Evolutionary conservation across 768 basidiomycete genomes (phyloP).

Genomic region (Russula brevipes): DNA sequence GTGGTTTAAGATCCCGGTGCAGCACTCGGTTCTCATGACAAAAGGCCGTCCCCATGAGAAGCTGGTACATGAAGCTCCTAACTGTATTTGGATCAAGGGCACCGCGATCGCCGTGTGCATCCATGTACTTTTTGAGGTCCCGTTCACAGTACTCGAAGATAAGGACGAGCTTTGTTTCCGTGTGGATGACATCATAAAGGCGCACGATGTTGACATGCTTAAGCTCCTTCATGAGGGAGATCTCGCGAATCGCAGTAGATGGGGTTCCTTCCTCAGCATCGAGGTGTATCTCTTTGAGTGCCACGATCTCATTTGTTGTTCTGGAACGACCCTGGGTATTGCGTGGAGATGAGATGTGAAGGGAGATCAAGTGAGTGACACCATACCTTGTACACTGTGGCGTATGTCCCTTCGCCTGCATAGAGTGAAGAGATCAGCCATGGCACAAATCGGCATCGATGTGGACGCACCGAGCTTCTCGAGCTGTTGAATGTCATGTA

Average conservation of each 20-base stretch:
- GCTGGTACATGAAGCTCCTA: constrained; percentile 96
- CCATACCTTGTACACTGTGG: constrained; percentile 91
- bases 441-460: background rate
- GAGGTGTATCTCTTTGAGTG: constrained; percentile 97
- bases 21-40: constrained; percentile 98
- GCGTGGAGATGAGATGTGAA: constrained; percentile 3
- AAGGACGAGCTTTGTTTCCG: constrained; percentile 94
- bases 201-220: constrained; percentile 99
- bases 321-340: constrained; percentile 78
- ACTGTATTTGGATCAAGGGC: constrained; percentile 85
- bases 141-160: constrained; percentile 99
- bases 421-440: background rate
- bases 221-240: constrained; percentile 98
- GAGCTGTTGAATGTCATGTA: constrained; percentile 41
- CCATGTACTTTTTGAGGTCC: constrained; percentile 99
- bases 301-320: constrained; percentile 98
- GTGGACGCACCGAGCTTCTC: constrained; percentile 71
- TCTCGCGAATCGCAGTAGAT: constrained; percentile 97
- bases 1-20: constrained; percentile 96
- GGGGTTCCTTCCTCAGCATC: constrained; percentile 99
- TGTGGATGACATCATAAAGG: constrained; percentile 97
- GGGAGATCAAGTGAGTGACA: background rate
- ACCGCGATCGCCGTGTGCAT: constrained; percentile 92
- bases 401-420: constrained; percentile 86
- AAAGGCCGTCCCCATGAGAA: constrained; percentile 94